Evolutionary conservation across 495 filamentous ascomycete species (phyloP).

Genomic region (Baudoinia panamericana): DNA sequence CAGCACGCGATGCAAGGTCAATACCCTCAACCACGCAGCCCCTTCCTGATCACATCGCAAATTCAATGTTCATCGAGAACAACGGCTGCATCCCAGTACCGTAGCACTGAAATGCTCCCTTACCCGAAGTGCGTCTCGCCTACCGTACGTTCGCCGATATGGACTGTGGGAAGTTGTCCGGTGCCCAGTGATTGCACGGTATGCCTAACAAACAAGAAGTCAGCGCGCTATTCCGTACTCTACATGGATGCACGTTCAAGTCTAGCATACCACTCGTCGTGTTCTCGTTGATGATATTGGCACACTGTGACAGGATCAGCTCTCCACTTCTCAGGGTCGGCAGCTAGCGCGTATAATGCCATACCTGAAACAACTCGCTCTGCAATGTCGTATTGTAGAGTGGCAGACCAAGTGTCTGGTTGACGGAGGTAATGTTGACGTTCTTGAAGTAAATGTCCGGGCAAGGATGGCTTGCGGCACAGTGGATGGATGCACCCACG

Average conservation of each 20-base stretch:
- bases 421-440: constrained; percentile 33
- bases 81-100: no score
- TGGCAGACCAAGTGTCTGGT: constrained; percentile 11
- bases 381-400: constrained; percentile 7
- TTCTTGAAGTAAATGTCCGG: constrained; percentile 37
- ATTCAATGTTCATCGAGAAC: no score
- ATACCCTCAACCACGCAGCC: no score
- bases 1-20: no score
- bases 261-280: constrained; percentile 15
- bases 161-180: constrained; percentile 11
- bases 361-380: constrained; percentile 1
- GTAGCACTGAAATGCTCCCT: no score
- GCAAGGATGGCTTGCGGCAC: constrained; percentile 36
- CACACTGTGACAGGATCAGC: constrained; percentile 5
- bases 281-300: constrained; percentile 17
- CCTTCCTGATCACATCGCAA: no score
- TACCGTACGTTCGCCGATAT: constrained; percentile 18
- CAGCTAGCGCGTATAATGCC: background rate
- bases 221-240: no score
- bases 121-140: no score
- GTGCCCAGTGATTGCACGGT: constrained; percentile 14
- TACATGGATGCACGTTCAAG: no score
- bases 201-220: no score
- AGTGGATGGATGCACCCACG: constrained; percentile 42
- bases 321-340: no score